phyloP scores from a whole-genome alignment of 345 rosid genomes.

The Cardamine resedifolia region DNA sequence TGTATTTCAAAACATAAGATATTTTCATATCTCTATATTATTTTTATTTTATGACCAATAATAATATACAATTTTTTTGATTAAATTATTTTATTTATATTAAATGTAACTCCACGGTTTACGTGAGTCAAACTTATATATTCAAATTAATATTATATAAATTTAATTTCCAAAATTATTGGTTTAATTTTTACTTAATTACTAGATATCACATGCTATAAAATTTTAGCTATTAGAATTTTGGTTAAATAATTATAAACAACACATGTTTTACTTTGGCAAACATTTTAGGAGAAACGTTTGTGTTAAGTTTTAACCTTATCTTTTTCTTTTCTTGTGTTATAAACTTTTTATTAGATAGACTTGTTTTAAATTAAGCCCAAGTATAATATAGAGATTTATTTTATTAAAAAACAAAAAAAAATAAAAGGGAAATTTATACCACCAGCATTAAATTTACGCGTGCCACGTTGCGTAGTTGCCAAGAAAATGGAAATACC shows the following conservation, averaged over 20 bases:
- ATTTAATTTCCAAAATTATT: background rate
- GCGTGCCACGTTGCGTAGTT: conserved; percentile 34
- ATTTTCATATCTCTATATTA: too few relatives aligned
- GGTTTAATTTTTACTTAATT: background rate
- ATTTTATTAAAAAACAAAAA: background rate
- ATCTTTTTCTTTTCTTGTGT: background rate
- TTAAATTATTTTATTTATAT: too few relatives aligned
- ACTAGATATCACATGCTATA: background rate
- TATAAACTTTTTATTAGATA: background rate
- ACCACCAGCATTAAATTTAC: background rate
- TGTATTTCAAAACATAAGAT: too few relatives aligned
- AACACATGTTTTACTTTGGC: background rate
- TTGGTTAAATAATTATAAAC: background rate
- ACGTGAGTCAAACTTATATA: background rate
- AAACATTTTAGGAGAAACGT: background rate
- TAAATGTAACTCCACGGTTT: background rate
- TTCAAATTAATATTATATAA: background rate
- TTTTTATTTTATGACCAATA: too few relatives aligned
- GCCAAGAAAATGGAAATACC: background rate
- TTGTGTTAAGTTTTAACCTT: background rate
- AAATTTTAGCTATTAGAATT: background rate
- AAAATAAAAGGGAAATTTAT: background rate
- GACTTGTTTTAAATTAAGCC: background rate
- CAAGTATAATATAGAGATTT: background rate
- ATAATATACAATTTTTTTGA: too few relatives aligned